Evolutionary conservation across 352 stramenopile species (phyloP), one percentile per base, ranked within the genome.

Genomic region (Globisporangium rhizosaccharum): DNA sequence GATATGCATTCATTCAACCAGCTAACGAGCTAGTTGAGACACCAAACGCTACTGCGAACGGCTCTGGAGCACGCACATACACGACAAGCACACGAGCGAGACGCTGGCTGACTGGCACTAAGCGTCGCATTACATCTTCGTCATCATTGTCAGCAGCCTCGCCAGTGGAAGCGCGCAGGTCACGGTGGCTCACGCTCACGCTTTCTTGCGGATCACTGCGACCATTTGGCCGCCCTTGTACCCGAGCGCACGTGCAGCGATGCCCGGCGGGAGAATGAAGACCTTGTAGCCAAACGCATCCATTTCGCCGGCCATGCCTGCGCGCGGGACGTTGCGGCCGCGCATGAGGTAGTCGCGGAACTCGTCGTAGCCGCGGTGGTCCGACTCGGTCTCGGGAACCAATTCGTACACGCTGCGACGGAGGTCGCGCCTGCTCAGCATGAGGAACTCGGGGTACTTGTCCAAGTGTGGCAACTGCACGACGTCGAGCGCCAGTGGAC

Each of bases 191-290:
- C 9, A 23, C 11, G 20, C 44, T 65, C 54, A 65, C 33, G 46
- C 53, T 10, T 59, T 59, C 46, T 36, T 56, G 26, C 83, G 83
- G 23, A 93, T 67, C 37, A 91, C 79, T 10, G 71, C 83, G 53
- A 93, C 70, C 77, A 93, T 75, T 20, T 83, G 59, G 10, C 83
- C 70, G 46, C 61, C 72, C 53, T 88, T 87, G 70, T 93, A 93
- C 51, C 83, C 83, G 28, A 93, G 61, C 25, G 74, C 62, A n/a
- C 83, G 75, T 14, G 81, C 68, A 42, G 77, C 81, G 44, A 74
- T 59, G 18, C 83, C 81, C 0, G 83, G 81, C 45, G 83, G 83
- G 41, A 93, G 52, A 51, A 93, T 76, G 66, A 93, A 91, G 48
- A 90, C 65, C 55, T 91, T 91, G 63, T 78, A 90, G 6, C 81